Evolutionary conservation across 1,284 basidiomycete genomes (phyloP).

Genomic region (Pisolithus thermaeus): DNA sequence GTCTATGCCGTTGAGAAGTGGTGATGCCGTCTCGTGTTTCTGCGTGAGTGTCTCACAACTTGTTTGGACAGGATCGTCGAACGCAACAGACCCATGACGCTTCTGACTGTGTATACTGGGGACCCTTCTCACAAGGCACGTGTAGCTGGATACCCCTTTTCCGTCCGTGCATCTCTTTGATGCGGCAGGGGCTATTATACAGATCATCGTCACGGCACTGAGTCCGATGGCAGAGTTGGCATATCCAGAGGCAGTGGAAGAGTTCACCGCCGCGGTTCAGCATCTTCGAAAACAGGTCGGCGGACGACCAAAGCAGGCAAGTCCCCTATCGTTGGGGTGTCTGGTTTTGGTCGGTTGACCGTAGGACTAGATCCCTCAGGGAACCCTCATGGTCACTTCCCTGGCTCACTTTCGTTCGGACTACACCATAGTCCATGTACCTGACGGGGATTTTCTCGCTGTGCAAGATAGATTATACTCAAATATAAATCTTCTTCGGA

Average conservation of each 20-base stretch:
- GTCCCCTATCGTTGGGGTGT: slow-evolving; percentile 6
- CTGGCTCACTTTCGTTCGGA: slow-evolving; percentile 79
- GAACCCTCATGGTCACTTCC: slow-evolving; percentile 72
- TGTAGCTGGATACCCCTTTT: neutral
- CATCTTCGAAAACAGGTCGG: slow-evolving; percentile 54
- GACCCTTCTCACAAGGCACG: slow-evolving; percentile 57
- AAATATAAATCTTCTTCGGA: slow-evolving; percentile 72
- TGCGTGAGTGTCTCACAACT: neutral
- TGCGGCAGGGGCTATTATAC: slow-evolving; percentile 5
- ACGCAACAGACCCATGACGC: slow-evolving; percentile 50
- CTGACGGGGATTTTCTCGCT: slow-evolving; percentile 58
- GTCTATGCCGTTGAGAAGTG: slow-evolving; percentile 82
- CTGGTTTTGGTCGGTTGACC: slow-evolving; percentile 11
- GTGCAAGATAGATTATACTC: slow-evolving; percentile 62
- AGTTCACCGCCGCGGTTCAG: slow-evolving; percentile 57
- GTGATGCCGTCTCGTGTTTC: slow-evolving; percentile 28
- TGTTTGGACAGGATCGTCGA: slow-evolving; percentile 53
- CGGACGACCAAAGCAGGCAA: slow-evolving; percentile 62
- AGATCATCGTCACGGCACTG: slow-evolving; percentile 59
- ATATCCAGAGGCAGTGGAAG: slow-evolving; percentile 40
- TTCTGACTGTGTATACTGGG: slow-evolving; percentile 70
- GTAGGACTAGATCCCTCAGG: slow-evolving; percentile 49
- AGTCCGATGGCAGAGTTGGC: slow-evolving; percentile 39
- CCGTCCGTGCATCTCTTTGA: slow-evolving; percentile 8
- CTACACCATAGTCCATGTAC: slow-evolving; percentile 73